phyloP scores from a whole-genome alignment of 2,329 filamentous ascomycete genomes.

The Ceratocystis cacaofunesta region DNA sequence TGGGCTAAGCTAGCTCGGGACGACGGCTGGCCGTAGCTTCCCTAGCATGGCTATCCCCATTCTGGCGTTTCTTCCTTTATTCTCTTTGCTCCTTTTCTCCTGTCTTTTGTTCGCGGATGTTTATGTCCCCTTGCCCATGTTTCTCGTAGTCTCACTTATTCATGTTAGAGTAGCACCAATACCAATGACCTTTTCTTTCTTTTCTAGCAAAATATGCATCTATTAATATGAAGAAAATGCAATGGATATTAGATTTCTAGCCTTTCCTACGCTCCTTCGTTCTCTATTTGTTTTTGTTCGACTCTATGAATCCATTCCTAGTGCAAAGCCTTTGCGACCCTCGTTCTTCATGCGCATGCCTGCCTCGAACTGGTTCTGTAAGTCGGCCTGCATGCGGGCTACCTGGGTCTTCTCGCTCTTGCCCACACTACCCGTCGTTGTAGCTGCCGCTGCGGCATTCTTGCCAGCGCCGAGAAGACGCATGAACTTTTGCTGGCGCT shows the following conservation, averaged over 20 bases:
- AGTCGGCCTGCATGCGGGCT: constrained; percentile 34
- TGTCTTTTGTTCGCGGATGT: constrained; percentile 15
- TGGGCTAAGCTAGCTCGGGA: background rate
- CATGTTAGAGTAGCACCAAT: constrained; percentile 8
- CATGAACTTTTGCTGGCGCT: constrained; percentile 41
- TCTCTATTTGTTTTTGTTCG: background rate
- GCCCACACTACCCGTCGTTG: constrained; percentile 6
- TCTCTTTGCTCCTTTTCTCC: constrained; percentile 13
- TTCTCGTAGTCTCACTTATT: constrained; percentile 9
- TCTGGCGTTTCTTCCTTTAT: background rate
- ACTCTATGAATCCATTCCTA: background rate
- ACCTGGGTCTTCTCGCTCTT: constrained; percentile 18
- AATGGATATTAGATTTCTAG: background rate
- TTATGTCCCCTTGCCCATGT: background rate
- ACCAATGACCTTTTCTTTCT: constrained; percentile 1
- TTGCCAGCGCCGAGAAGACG: constrained; percentile 41
- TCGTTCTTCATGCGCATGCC: constrained; percentile 39
- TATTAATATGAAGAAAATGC: background rate
- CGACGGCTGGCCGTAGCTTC: background rate
- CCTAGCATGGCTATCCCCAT: background rate
- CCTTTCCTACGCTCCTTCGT: background rate
- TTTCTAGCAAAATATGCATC: background rate
- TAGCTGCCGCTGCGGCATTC: constrained; percentile 21
- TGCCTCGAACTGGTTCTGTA: constrained; percentile 41
- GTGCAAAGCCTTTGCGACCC: constrained; percentile 10